Percentiles rank a stretch among this genome's conserved stretches.
Evolutionary conservation across 352 stramenopile species (phyloP).

Genomic region (Pythium coloratum): DNA sequence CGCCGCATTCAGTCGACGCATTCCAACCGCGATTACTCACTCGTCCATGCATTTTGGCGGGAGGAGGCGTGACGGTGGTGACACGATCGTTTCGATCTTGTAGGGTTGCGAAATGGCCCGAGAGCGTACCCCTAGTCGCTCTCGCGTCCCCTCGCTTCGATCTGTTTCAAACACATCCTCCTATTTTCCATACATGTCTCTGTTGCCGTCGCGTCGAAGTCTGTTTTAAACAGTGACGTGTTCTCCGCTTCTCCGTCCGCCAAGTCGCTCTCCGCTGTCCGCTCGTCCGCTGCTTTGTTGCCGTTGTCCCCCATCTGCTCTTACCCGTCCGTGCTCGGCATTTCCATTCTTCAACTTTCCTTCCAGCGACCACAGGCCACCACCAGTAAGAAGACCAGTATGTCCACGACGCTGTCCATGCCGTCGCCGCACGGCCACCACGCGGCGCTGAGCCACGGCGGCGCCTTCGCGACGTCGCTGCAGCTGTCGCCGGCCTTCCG

Average conservation of each 20-base stretch:
- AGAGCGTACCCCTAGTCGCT: not conserved
- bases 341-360: constrained; percentile 33
- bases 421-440: constrained; percentile 29
- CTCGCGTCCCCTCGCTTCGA: not conserved
- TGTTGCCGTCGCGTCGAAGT: not conserved
- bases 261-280: not conserved
- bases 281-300: constrained; percentile 4
- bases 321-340: not conserved
- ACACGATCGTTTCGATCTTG: not conserved
- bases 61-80: not conserved
- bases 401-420: constrained; percentile 66
- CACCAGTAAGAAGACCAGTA: constrained; percentile 11
- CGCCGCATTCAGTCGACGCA: not conserved
- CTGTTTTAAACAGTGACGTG: constrained; percentile 17
- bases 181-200: not conserved
- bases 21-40: not conserved
- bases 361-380: not conserved
- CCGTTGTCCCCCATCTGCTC: constrained; percentile 4
- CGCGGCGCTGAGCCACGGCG: constrained; percentile 8
- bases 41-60: not conserved
- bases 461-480: constrained; percentile 31
- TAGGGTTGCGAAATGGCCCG: not conserved
- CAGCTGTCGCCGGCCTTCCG: constrained; percentile 63
- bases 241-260: not conserved
- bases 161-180: constrained; percentile 5